Conservation (phyloP, 139 green algal species). For the Coelastrella sp. region DNA sequence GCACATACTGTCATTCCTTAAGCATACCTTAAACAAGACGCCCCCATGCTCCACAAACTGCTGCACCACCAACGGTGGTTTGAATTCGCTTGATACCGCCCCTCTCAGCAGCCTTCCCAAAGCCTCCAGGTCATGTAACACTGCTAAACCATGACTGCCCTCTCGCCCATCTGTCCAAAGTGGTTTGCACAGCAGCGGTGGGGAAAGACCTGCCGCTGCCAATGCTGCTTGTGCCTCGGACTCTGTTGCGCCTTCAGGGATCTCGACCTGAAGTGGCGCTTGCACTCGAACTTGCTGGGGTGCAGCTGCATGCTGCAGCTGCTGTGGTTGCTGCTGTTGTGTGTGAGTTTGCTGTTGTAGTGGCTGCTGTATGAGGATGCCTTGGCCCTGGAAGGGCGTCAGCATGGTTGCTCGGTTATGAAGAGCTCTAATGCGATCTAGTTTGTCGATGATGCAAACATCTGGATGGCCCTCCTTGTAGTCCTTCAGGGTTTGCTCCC, state of each 20-base stretch:
- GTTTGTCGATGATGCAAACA: constrained; percentile 68
- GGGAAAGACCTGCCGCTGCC: constrained; percentile 54
- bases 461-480: constrained; percentile 70
- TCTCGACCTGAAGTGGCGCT: constrained; percentile 55
- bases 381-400: constrained; percentile 48
- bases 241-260: constrained; percentile 53
- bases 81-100: constrained; percentile 43
- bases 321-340: constrained; percentile 10
- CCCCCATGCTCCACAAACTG: constrained; percentile 87
- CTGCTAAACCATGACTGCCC: constrained; percentile 80
- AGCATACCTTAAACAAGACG: constrained; percentile 86
- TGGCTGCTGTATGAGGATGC: constrained; percentile 23
- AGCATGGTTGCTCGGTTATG: constrained; percentile 77
- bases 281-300: constrained; percentile 15
- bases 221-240: constrained; percentile 52
- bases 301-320: constrained; percentile 10
- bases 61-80: constrained; percentile 81
- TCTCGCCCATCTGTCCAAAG: constrained; percentile 84
- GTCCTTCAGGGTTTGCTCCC: constrained; percentile 66
- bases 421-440: constrained; percentile 65
- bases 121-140: constrained; percentile 70
- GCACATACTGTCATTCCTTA: no score
- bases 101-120: constrained; percentile 69
- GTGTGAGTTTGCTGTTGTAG: neutral
- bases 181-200: constrained; percentile 87